Percentiles rank a stretch among this genome's conserved stretches.
Evolutionary conservation across 2,329 filamentous ascomycete species (phyloP).

Genomic region (Epichloe festucae): DNA sequence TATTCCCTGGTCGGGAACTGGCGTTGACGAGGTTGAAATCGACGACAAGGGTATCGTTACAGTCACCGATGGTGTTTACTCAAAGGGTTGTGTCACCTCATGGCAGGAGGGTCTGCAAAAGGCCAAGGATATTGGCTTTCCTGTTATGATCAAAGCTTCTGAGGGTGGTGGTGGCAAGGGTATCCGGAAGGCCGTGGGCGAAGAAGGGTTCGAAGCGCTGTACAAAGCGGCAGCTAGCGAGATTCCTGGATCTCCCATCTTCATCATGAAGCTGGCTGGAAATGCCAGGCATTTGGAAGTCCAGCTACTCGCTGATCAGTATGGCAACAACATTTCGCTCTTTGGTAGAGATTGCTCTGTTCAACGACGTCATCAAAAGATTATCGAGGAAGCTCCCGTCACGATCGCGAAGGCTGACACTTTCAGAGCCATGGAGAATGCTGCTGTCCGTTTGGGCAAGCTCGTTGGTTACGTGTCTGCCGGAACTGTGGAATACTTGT

Average conservation of each 20-base stretch:
- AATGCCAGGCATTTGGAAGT: constrained; percentile 96
- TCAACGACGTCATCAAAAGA: constrained; percentile 97
- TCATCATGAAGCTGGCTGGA: constrained; percentile 99
- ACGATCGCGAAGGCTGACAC: constrained; percentile 83
- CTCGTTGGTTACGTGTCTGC: constrained; percentile 97
- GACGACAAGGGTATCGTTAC: constrained; percentile 83
- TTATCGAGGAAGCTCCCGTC: constrained; percentile 96
- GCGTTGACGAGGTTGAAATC: constrained; percentile 67
- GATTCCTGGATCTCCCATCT: constrained; percentile 96
- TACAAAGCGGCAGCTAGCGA: constrained; percentile 96
- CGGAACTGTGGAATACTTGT: constrained; percentile 96
- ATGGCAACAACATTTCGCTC: constrained; percentile 98
- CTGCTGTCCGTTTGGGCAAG: constrained; percentile 82
- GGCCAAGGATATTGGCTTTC: constrained; percentile 87
- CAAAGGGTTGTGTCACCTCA: constrained; percentile 79
- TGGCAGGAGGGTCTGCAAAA: constrained; percentile 81
- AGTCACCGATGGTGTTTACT: constrained; percentile 72
- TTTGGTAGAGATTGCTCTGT: constrained; percentile 98
- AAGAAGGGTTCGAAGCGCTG: constrained; percentile 71
- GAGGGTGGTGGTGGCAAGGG: constrained; percentile 98
- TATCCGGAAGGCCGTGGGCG: constrained; percentile 84
- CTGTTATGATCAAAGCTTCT: constrained; percentile 99
- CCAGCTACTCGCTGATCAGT: constrained; percentile 93
- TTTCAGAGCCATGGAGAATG: constrained; percentile 93
- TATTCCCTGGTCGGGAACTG: constrained; percentile 98